Percentiles rank a stretch among this genome's conserved stretches.
These are phyloP conservation scores for Starmerella stigmatis DNA, from an alignment of 805 yeast species.

Conservation along the genomic window DNA sequence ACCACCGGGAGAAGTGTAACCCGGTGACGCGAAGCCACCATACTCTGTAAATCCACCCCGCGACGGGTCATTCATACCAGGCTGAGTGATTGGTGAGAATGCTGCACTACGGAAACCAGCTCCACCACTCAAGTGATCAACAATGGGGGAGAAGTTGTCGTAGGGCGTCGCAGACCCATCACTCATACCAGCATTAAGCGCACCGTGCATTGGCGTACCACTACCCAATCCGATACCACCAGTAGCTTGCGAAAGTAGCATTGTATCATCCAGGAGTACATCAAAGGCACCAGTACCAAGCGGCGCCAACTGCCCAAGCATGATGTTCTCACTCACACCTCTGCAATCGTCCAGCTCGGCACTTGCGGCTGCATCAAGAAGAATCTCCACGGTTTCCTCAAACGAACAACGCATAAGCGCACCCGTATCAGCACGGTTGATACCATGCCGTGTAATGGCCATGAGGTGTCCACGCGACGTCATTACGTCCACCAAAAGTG, in stretches of 20 bases:
- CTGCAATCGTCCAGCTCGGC: constrained; percentile 97
- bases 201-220: constrained; percentile 31
- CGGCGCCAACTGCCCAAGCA: constrained; percentile 97
- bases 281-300: constrained; percentile 98
- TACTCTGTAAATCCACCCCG: constrained; percentile 83
- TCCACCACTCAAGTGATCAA: constrained; percentile 25
- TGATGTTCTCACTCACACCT: constrained; percentile 96
- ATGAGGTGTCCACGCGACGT: constrained; percentile 95
- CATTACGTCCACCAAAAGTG: constrained; percentile 94
- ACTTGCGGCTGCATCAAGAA: constrained; percentile 95
- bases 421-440: constrained; percentile 96
- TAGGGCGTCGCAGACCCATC: constrained; percentile 92
- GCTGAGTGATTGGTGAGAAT: constrained; percentile 85
- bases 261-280: constrained; percentile 83
- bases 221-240: constrained; percentile 33
- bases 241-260: constrained; percentile 46
- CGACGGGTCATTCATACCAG: constrained; percentile 63
- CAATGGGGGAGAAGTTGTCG: constrained; percentile 49
- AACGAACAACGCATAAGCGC: constrained; percentile 98
- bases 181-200: constrained; percentile 26
- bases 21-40: constrained; percentile 50
- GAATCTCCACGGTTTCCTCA: constrained; percentile 96
- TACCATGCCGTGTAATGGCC: constrained; percentile 99
- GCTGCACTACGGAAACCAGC: constrained; percentile 48
- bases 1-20: constrained; percentile 41